Evolutionary conservation across 805 yeast species (phyloP), one percentile per base, ranked within the genome.

Genomic region (Tetrapisispora phaffii): DNA sequence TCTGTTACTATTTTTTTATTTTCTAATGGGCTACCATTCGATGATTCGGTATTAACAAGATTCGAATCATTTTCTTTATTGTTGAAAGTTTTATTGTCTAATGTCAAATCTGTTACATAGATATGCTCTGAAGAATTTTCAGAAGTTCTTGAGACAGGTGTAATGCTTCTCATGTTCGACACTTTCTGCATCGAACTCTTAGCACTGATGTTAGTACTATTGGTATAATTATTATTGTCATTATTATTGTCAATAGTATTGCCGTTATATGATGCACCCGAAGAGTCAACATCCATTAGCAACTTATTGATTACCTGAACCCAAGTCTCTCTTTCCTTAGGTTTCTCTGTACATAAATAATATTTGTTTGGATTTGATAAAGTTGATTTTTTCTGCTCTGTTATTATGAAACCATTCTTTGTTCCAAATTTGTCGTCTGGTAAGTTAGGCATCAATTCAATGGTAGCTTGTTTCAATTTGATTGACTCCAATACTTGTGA

Each of bases 311-410:
- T 52, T 0, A 68, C 68, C 16, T 74, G 71, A 8, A 84, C 75
- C 93, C 94, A 85, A 9, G 67, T 67, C 54, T 82, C 89, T 46
- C 90, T 72, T 56, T 87, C 95, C 23, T 70, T 73, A 38, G 82
- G 82, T 8, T 82, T 78, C 59, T 88, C 95, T 2, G 93, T 82
- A 62, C 94, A 85, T 44, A 87, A 74, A 42, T 76, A 73, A 55
- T 82, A 85, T 50, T 73, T 79, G 1, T 76, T 74, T 24, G 55
- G 48, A 32, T 58, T 52, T 1, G 67, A 60, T 50, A 67, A 44
- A 24, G 69, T 70, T 32, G 60, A 51, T 48, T 70, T 69, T 48
- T 68, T 68, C 29, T 63, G 66, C 52, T 72, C 77, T 49, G 56
- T 53, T 9, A 72, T 54, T 7, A 61, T 46, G 47, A 64, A 61